These are phyloP conservation scores for Saxophila tyrrhenica DNA, from an alignment of 495 filamentous ascomycete genomes.

Conservation along the genomic window DNA sequence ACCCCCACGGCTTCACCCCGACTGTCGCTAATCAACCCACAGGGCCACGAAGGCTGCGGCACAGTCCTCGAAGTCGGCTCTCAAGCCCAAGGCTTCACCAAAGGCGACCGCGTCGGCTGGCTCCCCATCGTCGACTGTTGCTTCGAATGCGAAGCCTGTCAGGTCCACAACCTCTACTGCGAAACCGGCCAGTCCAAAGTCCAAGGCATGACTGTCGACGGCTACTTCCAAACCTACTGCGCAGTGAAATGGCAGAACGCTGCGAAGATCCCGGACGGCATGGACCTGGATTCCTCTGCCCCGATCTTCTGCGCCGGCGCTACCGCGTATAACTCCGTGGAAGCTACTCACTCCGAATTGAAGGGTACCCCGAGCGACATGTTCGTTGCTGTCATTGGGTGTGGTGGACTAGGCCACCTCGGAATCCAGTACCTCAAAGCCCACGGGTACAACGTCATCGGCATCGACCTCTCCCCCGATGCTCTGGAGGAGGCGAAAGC, in stretches of 20 bases:
- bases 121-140: constrained; percentile 24
- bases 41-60: constrained; percentile 24
- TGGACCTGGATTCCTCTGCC: constrained; percentile 23
- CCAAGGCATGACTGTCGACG: constrained; percentile 24
- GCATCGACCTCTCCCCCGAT: constrained; percentile 23
- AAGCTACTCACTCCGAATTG: constrained; percentile 12
- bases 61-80: constrained; percentile 17
- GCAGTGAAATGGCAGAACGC: constrained; percentile 19
- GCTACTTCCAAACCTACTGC: constrained; percentile 26
- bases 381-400: constrained; percentile 25
- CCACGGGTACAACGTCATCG: constrained; percentile 24
- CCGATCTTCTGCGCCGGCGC: constrained; percentile 28
- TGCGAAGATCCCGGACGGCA: constrained; percentile 19
- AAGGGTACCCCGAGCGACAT: constrained; percentile 15
- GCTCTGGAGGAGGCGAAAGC: constrained; percentile 21
- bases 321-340: constrained; percentile 22
- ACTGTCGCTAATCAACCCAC: not conserved
- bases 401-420: constrained; percentile 19
- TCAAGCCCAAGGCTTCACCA: constrained; percentile 18
- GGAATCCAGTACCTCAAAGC: constrained; percentile 27
- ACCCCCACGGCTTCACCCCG: no score
- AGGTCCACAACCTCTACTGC: constrained; percentile 16
- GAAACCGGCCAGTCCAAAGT: constrained; percentile 20
- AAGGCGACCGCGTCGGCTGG: constrained; percentile 24
- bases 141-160: constrained; percentile 23